These are phyloP conservation scores for Penicillium longicatenatum DNA, from an alignment of 495 filamentous ascomycete genomes.

Conservation along the genomic window DNA sequence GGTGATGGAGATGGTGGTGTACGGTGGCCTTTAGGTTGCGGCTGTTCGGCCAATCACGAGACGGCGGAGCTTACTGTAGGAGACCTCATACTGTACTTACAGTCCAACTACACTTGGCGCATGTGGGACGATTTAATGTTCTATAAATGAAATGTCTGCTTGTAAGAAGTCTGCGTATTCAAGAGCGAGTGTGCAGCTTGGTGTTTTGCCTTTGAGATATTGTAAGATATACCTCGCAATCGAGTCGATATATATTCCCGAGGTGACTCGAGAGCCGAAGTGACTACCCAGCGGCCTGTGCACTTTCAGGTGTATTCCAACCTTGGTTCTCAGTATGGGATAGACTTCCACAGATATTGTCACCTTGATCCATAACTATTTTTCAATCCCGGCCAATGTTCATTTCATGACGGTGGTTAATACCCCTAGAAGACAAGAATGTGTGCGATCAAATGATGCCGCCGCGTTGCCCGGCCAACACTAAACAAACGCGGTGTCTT, in stretches of 20 bases:
- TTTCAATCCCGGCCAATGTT: neutral
- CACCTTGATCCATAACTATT: neutral
- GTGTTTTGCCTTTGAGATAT: too few relatives aligned
- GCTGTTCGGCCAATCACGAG: conserved; percentile 40
- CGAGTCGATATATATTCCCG: too few relatives aligned
- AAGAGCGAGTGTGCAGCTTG: too few relatives aligned
- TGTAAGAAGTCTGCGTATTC: too few relatives aligned
- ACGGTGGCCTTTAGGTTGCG: conserved; percentile 46
- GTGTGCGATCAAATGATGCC: conserved; percentile 10
- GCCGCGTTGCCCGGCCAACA: conserved; percentile 39
- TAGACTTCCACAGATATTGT: neutral
- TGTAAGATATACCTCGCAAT: too few relatives aligned
- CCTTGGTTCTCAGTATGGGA: neutral
- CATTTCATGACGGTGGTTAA: too few relatives aligned
- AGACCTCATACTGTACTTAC: neutral
- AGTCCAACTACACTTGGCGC: too few relatives aligned
- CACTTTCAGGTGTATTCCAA: too few relatives aligned
- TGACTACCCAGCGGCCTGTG: neutral
- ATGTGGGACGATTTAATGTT: too few relatives aligned
- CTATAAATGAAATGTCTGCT: too few relatives aligned
- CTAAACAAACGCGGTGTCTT: conserved; percentile 7
- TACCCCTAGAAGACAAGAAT: conserved; percentile 5
- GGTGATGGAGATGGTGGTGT: conserved; percentile 35
- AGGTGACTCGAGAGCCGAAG: neutral
- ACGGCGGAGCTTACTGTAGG: conserved; percentile 8